These are phyloP conservation scores for Posidonia oceanica DNA, from an alignment of 116 monocot genomes.

Conservation along the genomic window DNA sequence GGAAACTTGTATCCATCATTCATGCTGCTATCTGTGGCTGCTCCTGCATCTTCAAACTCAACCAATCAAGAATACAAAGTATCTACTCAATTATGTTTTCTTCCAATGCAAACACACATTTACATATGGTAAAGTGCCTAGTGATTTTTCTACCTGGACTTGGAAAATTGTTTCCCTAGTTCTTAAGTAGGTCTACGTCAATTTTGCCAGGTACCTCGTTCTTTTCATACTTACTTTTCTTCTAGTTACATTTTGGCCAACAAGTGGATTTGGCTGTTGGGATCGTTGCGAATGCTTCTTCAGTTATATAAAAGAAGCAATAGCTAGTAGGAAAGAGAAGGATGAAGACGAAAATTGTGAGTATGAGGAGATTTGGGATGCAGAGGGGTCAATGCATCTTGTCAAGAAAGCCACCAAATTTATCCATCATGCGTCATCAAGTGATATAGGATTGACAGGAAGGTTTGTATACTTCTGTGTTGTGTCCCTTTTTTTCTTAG, in stretches of 20 bases:
- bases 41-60: conserved; percentile 22
- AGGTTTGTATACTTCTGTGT: conserved; percentile 28
- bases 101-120: conserved; percentile 87
- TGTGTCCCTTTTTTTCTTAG: no score
- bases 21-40: conserved; percentile 62
- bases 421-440: conserved; percentile 8
- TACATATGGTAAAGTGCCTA: conserved; percentile 59
- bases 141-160: neutral
- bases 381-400: conserved; percentile 93
- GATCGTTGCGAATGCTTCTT: conserved; percentile 11
- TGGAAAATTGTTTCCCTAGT: neutral
- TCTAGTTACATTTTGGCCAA: conserved; percentile 54
- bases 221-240: conserved; percentile 53
- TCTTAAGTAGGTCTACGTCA: conserved; percentile 17
- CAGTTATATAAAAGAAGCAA: conserved; percentile 16
- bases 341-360: conserved; percentile 74
- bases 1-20: conserved; percentile 94
- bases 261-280: conserved; percentile 48
- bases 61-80: conserved; percentile 20
- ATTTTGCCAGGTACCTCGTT: conserved; percentile 46
- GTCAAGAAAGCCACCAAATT: conserved; percentile 39
- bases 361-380: conserved; percentile 96
- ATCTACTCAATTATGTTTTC: conserved; percentile 69
- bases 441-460: conserved; percentile 30
- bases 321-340: conserved; percentile 58